A percentile compares a stretch with the other conserved stretches of the same genome.
phyloP scores from a whole-genome alignment of 176 grass and related monocot species.

The Paspalum vaginatum region DNA sequence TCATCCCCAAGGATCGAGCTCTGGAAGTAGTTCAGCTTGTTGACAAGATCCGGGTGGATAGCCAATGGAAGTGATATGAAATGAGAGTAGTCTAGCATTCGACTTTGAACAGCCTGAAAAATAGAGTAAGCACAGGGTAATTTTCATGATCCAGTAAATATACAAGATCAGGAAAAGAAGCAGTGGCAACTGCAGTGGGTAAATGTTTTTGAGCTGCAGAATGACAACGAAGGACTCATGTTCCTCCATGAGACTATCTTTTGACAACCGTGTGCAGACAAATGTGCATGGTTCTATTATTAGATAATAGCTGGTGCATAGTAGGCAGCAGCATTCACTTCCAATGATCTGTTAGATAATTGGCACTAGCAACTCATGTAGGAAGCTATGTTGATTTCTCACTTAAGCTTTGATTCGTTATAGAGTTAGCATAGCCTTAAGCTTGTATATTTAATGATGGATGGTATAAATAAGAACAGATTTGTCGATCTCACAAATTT shows the following conservation, averaged over 20 bases:
- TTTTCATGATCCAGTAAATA: constrained; percentile 12
- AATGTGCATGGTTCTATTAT: constrained; percentile 7
- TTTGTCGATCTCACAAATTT: background rate
- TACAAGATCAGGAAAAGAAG: constrained; percentile 1
- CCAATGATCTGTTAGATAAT: background rate
- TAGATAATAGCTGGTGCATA: background rate
- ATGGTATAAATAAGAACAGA: background rate
- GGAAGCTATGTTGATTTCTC: background rate
- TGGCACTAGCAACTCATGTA: background rate
- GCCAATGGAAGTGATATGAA: constrained; percentile 95
- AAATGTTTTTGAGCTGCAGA: background rate
- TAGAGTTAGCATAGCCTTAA: background rate
- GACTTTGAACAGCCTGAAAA: constrained; percentile 78
- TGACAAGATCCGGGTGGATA: constrained; percentile 69
- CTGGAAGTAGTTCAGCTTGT: constrained; percentile 79
- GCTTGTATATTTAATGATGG: constrained; percentile 2
- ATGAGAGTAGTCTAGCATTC: constrained; percentile 81
- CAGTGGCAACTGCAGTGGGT: background rate
- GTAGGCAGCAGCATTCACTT: background rate
- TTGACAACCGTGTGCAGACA: background rate
- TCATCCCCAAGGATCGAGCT: constrained; percentile 61
- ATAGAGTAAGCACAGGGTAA: constrained; percentile 6
- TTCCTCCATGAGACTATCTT: background rate
- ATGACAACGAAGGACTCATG: background rate
- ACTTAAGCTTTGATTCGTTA: background rate